Evolutionary conservation across 352 stramenopile species (phyloP), one percentile per base, ranked within the genome.

Genomic region (Phytopythium chamaehyphon): DNA sequence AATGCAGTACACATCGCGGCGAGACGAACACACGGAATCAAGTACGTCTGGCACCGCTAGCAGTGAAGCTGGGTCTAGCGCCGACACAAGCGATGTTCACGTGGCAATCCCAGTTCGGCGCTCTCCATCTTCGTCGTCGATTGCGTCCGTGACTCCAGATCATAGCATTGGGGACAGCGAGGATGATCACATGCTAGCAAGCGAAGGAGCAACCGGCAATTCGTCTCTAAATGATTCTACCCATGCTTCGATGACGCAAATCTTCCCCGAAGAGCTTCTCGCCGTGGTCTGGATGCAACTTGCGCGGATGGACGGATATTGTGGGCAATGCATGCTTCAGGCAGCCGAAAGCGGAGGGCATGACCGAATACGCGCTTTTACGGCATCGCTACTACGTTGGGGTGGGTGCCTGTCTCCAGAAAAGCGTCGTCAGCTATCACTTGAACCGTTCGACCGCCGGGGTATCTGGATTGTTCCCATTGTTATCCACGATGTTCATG

Each of bases 231-330:
- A 58, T 46, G 49, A 50, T 40, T 35, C n/a, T n/a, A n/a, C n/a
- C n/a, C n/a, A 43, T 28, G 33, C 33, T 51, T 65, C 45, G 60
- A 23, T 51, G 0, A 54, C 66, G 4, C 42, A 69, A 15, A 54
- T 57, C 2, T 89, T 92, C 23, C 69, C 82, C 0, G 68, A 86
- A 47, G 79, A 93, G 49, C 46, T 93, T 6, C 49, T 95, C 15
- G 74, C 81, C 0, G 66, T 88, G n/a, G 54, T 91, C 19, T 95
- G 84, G 84, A 95, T 91, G 76, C 69, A 87, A 12, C 52, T 93
- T 7, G 84, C 83, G 19, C 83, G 76, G 19, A 35, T 93, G 40
- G 84, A 95, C 26, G 84, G 82, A 3, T 89, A 91, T 43, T 95
- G 84, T 26, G 84, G 84, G 0, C 82, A 95, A 47, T 84, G 75